These are phyloP conservation scores for Schizophyllum commune DNA, from an alignment of 1,284 basidiomycete genomes.

Conservation along the genomic window DNA sequence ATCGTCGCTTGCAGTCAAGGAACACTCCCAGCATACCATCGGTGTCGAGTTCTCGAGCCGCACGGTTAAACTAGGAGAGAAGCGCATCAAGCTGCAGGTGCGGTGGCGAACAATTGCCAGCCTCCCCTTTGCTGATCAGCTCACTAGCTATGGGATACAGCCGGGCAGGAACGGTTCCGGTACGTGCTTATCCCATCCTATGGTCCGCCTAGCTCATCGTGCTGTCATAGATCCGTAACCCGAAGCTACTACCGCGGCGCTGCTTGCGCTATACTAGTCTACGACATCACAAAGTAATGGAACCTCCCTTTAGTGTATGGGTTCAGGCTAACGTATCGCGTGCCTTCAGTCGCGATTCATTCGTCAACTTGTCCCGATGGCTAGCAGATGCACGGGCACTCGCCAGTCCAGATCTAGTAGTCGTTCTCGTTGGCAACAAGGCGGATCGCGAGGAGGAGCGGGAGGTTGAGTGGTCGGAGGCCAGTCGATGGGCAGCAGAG, in stretches of 20 bases:
- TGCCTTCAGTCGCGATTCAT: conserved; percentile 63
- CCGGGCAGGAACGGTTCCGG: conserved; percentile 92
- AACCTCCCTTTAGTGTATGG: conserved; percentile 11
- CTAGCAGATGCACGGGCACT: conserved; percentile 86
- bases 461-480: conserved; percentile 92
- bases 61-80: conserved; percentile 84
- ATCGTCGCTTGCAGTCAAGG: conserved; percentile 64
- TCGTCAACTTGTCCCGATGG: conserved; percentile 80
- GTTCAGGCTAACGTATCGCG: conserved; percentile 1
- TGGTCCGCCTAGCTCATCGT: conserved; percentile 1
- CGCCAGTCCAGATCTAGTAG: conserved; percentile 82
- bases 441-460: conserved; percentile 90
- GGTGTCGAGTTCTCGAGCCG: conserved; percentile 93
- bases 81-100: conserved; percentile 91
- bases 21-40: conserved; percentile 95
- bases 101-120: conserved; percentile 17
- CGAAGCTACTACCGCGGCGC: conserved; percentile 95
- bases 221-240: conserved; percentile 74
- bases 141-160: conserved; percentile 90
- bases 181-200: conserved; percentile 24
- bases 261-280: conserved; percentile 90
- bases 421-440: conserved; percentile 94
- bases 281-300: conserved; percentile 89
- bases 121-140: conserved; percentile 12
- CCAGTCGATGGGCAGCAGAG: conserved; percentile 89